A percentile compares a stretch with the other conserved stretches of the same genome.
phyloP scores from a whole-genome alignment of 169 alveolate species.

The Eimeria tenella region DNA sequence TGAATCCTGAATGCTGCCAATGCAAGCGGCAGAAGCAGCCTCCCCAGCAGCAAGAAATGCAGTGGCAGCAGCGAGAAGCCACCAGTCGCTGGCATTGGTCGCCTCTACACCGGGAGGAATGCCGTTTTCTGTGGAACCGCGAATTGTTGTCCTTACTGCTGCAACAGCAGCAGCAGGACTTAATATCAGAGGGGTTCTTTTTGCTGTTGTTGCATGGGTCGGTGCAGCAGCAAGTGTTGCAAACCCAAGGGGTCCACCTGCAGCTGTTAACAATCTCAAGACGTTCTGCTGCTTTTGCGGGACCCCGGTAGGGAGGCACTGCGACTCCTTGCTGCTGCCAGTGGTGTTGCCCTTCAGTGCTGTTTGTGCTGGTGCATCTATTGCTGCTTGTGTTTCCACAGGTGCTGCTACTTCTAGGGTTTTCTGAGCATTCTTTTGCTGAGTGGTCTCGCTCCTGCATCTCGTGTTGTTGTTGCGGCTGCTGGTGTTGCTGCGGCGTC shows the following conservation, averaged over 20 bases:
- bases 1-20: background rate
- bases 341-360: background rate
- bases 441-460: background rate
- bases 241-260: slow-evolving; percentile 6
- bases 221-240: slow-evolving; percentile 2
- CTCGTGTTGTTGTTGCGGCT: background rate
- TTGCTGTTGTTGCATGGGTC: slow-evolving; percentile 11
- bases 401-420: background rate
- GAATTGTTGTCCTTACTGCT: slow-evolving; percentile 12
- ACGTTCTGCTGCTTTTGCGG: slow-evolving; percentile 9
- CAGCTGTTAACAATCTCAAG: slow-evolving; percentile 8
- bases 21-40: background rate
- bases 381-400: background rate
- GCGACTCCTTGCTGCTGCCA: background rate
- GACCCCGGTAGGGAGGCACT: background rate
- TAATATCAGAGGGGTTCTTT: background rate
- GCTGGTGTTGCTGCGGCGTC: background rate
- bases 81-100: background rate
- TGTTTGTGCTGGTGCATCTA: slow-evolving; percentile 29
- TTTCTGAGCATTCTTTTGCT: background rate
- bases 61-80: background rate
- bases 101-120: slow-evolving; percentile 26
- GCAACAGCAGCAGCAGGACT: background rate
- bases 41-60: background rate
- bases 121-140: slow-evolving; percentile 46